Base-by-base conservation (phyloP, 169 alveolate genomes). In the Plasmodium ovale region DNA sequence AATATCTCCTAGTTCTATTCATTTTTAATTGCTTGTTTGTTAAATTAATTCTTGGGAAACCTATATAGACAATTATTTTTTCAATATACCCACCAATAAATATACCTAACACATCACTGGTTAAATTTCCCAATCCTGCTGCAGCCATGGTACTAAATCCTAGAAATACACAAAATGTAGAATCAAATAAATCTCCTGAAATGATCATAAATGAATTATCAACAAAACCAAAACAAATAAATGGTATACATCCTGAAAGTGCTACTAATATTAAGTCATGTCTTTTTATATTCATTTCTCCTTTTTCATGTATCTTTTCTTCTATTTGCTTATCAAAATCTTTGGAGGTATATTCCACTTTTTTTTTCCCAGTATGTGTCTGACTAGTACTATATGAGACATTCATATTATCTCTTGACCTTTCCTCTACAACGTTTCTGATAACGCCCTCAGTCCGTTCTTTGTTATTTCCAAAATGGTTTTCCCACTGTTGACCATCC, bases 111-210 rank as follows among this genome's bases (percentile, higher is more conserved):
- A 79, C 87, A 59, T 79, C 92, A n/a, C 92, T 53, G n/a, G 92
- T 59, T 33, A 79, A 9, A 73, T 92, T 92, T 16, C 95, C 95
- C 51, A 92, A 71, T 0, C 93, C 95, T 3, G 95, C 95, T 3
- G 95, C 95, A 4, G 95, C 92, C 92, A 92, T 47, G 14, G 95
- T 92, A 56, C 93, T 69, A 12, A 92, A 69, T n/a, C 95, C 95
- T n/a, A 89, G 53, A 21, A 65, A 51, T 25, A 71, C 87, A 53
- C 94, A 87, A 68, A 92, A 87, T 9, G 92, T 70, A 35, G 94
- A 84, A 58, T 92, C 94, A 53, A 92, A 87, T 9, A 87, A 19
- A 74, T 92, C 95, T 25, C 95, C 95, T 0, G 92, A 72, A 1
- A 74, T 56, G n/a, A 92, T 89, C 95, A 92, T 92, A 72, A 92